A percentile compares a stretch with the other conserved stretches of the same genome.
These are phyloP conservation scores for Helenozyma baotianmanensis DNA, from an alignment of 805 yeast species.

Conservation along the genomic window DNA sequence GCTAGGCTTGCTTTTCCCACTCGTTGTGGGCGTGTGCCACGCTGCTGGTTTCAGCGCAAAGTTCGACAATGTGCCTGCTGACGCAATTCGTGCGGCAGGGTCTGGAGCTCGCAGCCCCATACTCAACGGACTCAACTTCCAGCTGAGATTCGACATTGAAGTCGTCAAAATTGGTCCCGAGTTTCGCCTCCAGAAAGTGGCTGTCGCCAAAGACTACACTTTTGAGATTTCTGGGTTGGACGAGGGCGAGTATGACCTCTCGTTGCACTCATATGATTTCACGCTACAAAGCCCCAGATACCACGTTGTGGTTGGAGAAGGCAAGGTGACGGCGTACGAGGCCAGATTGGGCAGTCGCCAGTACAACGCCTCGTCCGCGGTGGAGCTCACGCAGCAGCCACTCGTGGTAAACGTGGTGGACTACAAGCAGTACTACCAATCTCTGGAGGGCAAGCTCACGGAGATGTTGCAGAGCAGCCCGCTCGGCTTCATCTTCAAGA, in stretches of 20 bases:
- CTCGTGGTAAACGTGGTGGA: slow-evolving; percentile 18
- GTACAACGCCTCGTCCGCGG: slow-evolving; percentile 18
- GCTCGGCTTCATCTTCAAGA: slow-evolving; percentile 37
- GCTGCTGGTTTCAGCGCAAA: slow-evolving; percentile 20
- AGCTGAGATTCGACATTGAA: slow-evolving; percentile 25
- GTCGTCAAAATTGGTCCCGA: slow-evolving; percentile 8
- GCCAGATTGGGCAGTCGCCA: slow-evolving; percentile 15
- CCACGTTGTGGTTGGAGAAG: slow-evolving; percentile 21
- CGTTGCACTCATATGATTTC: slow-evolving; percentile 35
- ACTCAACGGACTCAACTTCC: slow-evolving; percentile 34
- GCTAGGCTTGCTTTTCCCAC: too few relatives aligned
- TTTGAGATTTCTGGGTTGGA: slow-evolving; percentile 22
- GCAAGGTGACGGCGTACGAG: slow-evolving; percentile 19
- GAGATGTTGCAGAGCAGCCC: slow-evolving; percentile 38
- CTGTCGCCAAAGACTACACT: slow-evolving; percentile 21
- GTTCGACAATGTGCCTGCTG: slow-evolving; percentile 25
- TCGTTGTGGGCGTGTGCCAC: background rate
- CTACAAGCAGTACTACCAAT: slow-evolving; percentile 32
- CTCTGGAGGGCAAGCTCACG: slow-evolving; percentile 22
- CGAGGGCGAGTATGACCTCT: slow-evolving; percentile 32
- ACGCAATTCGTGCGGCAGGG: slow-evolving; percentile 10
- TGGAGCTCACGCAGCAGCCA: slow-evolving; percentile 15
- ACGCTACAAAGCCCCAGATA: slow-evolving; percentile 21
- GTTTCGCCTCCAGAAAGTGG: background rate
- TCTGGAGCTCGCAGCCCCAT: slow-evolving; percentile 11